phyloP scores from a whole-genome alignment of 202 grass and related monocot species.

The Panicum virgatum region DNA sequence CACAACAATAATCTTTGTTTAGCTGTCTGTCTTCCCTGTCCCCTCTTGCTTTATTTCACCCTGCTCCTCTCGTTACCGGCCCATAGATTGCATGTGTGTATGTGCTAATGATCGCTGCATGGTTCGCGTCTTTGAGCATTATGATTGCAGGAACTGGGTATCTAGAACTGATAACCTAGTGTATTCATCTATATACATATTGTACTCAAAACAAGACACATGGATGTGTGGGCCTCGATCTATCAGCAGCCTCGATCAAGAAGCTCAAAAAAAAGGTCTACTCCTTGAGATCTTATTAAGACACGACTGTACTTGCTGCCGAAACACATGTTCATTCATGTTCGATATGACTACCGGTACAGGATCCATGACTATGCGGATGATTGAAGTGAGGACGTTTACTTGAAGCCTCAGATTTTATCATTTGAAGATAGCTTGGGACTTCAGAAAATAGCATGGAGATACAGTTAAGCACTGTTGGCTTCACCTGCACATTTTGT shows the following conservation, averaged over 20 bases:
- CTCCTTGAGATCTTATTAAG: slow-evolving; percentile 28
- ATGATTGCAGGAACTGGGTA: slow-evolving; percentile 48
- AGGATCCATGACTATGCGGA: background rate
- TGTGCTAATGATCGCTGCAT: slow-evolving; percentile 33
- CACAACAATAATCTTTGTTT: slow-evolving; percentile 20
- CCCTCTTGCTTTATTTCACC: slow-evolving; percentile 1
- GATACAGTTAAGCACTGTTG: slow-evolving; percentile 32
- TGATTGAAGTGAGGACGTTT: background rate
- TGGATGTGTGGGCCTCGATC: background rate
- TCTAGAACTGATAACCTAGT: slow-evolving; percentile 44
- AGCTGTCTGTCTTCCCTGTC: background rate
- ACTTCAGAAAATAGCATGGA: slow-evolving; percentile 22
- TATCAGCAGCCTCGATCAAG: slow-evolving; percentile 6
- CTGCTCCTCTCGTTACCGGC: slow-evolving; percentile 10
- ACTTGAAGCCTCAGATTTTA: background rate
- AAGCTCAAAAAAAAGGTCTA: background rate
- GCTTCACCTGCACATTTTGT: slow-evolving; percentile 35
- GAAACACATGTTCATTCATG: background rate
- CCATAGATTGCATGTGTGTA: slow-evolving; percentile 20
- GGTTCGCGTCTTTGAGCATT: slow-evolving; percentile 33
- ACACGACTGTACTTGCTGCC: slow-evolving; percentile 16
- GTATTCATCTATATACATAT: background rate
- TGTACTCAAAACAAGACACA: background rate
- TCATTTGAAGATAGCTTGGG: background rate
- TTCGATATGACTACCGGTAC: background rate